Percentiles rank a stretch among this genome's conserved stretches.
These are phyloP conservation scores for Cryptosporidium sp. DNA, from an alignment of 169 alveolate species.

Conservation along the genomic window DNA sequence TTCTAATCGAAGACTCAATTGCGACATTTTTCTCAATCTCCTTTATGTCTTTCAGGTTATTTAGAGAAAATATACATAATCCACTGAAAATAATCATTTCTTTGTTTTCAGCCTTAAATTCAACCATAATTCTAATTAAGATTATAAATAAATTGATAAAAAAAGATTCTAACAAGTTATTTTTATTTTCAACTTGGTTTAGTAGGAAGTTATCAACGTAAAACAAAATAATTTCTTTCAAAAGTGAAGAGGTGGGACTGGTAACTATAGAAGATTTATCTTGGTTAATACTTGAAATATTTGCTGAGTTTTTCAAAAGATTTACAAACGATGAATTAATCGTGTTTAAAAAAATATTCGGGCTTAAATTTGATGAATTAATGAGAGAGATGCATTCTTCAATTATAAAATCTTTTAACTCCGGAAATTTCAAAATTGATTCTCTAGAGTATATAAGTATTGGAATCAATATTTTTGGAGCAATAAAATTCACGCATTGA, in stretches of 20 bases:
- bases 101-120: neutral
- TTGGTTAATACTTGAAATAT: neutral
- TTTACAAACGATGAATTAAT: neutral
- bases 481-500: neutral
- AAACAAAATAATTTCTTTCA: conserved; percentile 30
- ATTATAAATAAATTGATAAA: conserved; percentile 4
- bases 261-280: neutral
- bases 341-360: conserved; percentile 11
- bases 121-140: neutral
- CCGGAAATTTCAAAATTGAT: conserved; percentile 30
- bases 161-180: neutral
- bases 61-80: conserved; percentile 8
- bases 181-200: neutral
- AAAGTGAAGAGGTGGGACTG: conserved; percentile 1
- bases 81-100: conserved; percentile 2
- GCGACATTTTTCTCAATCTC: neutral
- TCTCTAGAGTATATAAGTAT: conserved; percentile 17
- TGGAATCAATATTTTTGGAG: conserved; percentile 42
- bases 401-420: conserved; percentile 8
- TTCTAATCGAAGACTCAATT: neutral
- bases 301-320: neutral
- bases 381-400: conserved; percentile 35
- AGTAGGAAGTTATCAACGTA: conserved; percentile 18
- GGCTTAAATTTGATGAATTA: neutral
- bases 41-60: neutral